phyloP scores from a whole-genome alignment of 139 green algal species.

The Chlamydomonas incerta region DNA sequence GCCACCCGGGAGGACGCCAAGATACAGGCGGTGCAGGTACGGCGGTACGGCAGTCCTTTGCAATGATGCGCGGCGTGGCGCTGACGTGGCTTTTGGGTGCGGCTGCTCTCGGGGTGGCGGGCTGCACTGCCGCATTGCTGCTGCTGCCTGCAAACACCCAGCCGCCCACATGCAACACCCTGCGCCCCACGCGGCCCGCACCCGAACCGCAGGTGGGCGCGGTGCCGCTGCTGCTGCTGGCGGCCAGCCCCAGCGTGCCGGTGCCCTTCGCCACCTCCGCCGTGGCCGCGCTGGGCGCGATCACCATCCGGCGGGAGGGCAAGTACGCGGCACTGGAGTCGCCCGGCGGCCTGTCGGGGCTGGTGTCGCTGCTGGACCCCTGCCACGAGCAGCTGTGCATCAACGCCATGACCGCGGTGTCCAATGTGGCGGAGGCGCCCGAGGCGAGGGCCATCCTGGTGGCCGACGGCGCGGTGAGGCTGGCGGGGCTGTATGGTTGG shows the following conservation, averaged over 20 bases:
- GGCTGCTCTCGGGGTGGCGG: too few species aligned
- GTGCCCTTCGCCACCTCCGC: slow-evolving; percentile 46
- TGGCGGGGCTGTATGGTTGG: too few species aligned
- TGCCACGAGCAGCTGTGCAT: slow-evolving; percentile 37
- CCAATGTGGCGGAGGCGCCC: slow-evolving; percentile 51
- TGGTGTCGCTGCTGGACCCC: slow-evolving; percentile 34
- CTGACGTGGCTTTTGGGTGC: too few species aligned
- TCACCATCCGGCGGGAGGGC: slow-evolving; percentile 58
- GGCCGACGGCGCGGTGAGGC: slow-evolving; percentile 28
- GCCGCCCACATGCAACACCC: too few species aligned
- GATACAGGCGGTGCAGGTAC: slow-evolving; percentile 49
- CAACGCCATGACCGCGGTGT: slow-evolving; percentile 27
- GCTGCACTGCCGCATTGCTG: too few species aligned
- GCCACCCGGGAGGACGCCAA: slow-evolving; percentile 44
- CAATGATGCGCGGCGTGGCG: too few species aligned
- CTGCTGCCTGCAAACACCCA: too few species aligned
- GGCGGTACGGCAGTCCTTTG: too few species aligned
- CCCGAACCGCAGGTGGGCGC: background rate
- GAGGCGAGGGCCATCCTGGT: slow-evolving; percentile 40
- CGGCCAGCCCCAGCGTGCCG: background rate
- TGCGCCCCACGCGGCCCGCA: background rate
- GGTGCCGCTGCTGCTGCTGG: slow-evolving; percentile 50
- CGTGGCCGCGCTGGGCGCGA: slow-evolving; percentile 55
- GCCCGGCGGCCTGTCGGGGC: background rate
- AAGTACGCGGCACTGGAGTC: slow-evolving; percentile 58